Evolutionary conservation across 768 basidiomycete species (phyloP), one percentile per base, ranked within the genome.

Genomic region (Psilocybe sp.): DNA sequence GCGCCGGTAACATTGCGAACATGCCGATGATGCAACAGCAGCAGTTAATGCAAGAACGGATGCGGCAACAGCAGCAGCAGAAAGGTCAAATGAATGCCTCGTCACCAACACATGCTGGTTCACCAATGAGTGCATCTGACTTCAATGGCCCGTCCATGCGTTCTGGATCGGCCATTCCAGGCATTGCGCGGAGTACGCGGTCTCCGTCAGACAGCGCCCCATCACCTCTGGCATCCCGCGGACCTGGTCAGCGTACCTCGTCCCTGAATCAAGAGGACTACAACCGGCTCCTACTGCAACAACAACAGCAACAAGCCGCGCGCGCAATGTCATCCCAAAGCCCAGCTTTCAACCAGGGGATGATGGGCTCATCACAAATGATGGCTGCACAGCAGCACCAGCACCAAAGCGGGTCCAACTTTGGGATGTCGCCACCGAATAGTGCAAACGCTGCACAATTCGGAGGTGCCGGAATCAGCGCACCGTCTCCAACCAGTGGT

Each of bases 111-210:
- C 72, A 77, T 50, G 65, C 70, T 35, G 68, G 68, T 8, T 78
- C 79, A 15, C 77, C 77, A 7, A 70, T 80, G 64, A 54, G 72
- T 47, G 68, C 68, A 43, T 63, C 67, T 44, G 60, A 66, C 39
- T 47, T 53, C 51, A 35, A 55, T 43, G 60, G 57, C 36, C 33
- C 54, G 11, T 51, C 64, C 41, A 62, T 60, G 55, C 54, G 55
- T 23, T 54, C 59, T 19, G 51, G 53, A 23, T 56, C 74, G 37
- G 65, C 79, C 16, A 84, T 89, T 46, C 86, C 85, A 0, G 87
- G 87, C 11, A 90, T 90, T 46, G 85, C 87, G 16, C 74, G 88
- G 58, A 88, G 82, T 56, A 79, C 81, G 44, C 76, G 87, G 48
- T 89, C 88, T 37, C 88, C 88, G n/a, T 82, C 85, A 14, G 87